Evolutionary conservation across 345 rosid species (phyloP).

Genomic region (Murraya paniculata): DNA sequence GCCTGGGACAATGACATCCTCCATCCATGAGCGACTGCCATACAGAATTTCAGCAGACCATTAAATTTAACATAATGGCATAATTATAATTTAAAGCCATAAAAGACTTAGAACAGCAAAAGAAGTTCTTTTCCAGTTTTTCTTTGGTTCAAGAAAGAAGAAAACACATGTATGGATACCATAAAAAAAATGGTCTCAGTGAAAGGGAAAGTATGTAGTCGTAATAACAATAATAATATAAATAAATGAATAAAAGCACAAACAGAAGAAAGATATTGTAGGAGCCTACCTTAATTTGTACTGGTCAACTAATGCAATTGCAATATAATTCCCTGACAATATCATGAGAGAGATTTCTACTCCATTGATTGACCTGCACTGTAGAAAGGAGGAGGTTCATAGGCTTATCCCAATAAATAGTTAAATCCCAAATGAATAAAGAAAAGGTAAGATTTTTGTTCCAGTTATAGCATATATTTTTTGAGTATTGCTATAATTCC

Average conservation of each 20-base stretch:
- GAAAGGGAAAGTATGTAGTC: background rate
- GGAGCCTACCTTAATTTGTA: slow-evolving; percentile 66
- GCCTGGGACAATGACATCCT: slow-evolving; percentile 56
- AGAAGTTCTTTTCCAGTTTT: background rate
- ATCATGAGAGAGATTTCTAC: slow-evolving; percentile 67
- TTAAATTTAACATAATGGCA: slow-evolving; percentile 4
- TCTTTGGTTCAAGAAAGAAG: slow-evolving; percentile 3
- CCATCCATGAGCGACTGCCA: slow-evolving; percentile 64
- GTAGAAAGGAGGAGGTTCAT: slow-evolving; percentile 44
- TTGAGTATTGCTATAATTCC: background rate
- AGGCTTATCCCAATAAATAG: slow-evolving; percentile 16
- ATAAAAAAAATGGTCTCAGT: background rate
- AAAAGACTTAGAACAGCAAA: background rate
- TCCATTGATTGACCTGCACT: slow-evolving; percentile 82
- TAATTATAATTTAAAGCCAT: slow-evolving; percentile 5
- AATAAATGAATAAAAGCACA: background rate
- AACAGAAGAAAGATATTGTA: slow-evolving; percentile 9
- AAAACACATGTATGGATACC: background rate
- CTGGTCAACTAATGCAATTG: slow-evolving; percentile 91
- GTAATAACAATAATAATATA: background rate
- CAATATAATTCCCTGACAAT: slow-evolving; percentile 75
- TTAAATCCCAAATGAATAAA: background rate
- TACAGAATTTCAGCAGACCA: slow-evolving; percentile 10
- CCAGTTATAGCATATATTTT: background rate
- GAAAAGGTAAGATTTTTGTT: background rate